Conservation (phyloP, 2,329 filamentous ascomycete species). For the Coniochaeta sp. region DNA sequence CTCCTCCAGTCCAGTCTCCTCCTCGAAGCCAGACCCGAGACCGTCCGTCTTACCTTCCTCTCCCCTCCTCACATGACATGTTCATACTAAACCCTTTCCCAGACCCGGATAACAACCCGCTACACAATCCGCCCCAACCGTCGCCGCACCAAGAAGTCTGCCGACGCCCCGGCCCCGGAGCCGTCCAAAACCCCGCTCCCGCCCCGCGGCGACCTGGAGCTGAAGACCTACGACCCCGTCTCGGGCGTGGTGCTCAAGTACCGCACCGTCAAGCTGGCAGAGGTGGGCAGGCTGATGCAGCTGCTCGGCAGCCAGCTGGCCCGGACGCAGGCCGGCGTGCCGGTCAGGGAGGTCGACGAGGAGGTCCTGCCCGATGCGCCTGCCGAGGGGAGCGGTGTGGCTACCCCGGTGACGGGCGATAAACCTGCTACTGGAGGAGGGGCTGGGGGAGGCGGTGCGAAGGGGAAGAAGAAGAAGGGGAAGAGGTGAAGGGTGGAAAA, state of each 20-base stretch:
- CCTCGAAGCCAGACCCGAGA: constrained; percentile 76
- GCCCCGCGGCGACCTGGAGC: constrained; percentile 61
- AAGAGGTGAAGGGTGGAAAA: constrained; percentile 48
- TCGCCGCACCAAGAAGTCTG: constrained; percentile 16
- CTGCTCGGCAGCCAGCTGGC: constrained; percentile 60
- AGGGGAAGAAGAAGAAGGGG: constrained; percentile 66
- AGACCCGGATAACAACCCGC: constrained; percentile 90
- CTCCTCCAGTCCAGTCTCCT: constrained; percentile 81
- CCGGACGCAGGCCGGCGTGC: constrained; percentile 56
- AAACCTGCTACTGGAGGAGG: constrained; percentile 7
- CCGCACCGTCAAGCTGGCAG: constrained; percentile 80
- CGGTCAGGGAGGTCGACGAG: constrained; percentile 20
- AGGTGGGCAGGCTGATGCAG: constrained; percentile 76
- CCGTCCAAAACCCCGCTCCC: constrained; percentile 24
- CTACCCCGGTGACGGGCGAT: constrained; percentile 20
- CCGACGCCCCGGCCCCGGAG: constrained; percentile 5
- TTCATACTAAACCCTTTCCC: constrained; percentile 6
- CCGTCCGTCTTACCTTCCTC: constrained; percentile 46
- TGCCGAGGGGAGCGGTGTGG: constrained; percentile 21
- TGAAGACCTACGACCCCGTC: constrained; percentile 84
- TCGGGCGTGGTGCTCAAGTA: constrained; percentile 85
- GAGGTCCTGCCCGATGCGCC: constrained; percentile 33
- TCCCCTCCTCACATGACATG: constrained; percentile 1
- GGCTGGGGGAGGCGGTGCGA: constrained; percentile 29
- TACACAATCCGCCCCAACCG: constrained; percentile 62